Conservation (phyloP, 2,329 filamentous ascomycete genomes). For the Mycosphaerella arachidis region DNA sequence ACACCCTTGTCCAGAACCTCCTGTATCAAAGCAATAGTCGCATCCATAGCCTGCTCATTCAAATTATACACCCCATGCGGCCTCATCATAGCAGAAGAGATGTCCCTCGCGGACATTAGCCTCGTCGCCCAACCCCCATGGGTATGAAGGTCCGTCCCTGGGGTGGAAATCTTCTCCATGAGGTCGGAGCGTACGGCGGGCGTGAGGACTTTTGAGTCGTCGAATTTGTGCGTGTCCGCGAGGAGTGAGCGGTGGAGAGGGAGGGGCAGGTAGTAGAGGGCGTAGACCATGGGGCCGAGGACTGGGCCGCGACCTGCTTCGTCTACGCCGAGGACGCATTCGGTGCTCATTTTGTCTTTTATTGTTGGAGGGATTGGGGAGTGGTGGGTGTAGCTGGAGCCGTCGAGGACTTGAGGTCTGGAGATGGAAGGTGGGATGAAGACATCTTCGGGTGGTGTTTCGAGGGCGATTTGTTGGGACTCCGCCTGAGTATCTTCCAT, state of each 20-base stretch:
- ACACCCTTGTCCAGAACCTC: slow-evolving; percentile 72
- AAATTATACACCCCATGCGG: slow-evolving; percentile 70
- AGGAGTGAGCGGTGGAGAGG: slow-evolving; percentile 67
- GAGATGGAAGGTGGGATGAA: slow-evolving; percentile 48
- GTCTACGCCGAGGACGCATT: slow-evolving; percentile 82
- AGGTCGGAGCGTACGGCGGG: slow-evolving; percentile 71
- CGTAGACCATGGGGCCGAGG: slow-evolving; percentile 70
- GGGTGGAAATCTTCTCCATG: slow-evolving; percentile 66
- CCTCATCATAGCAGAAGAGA: slow-evolving; percentile 71
- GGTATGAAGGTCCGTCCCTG: slow-evolving; percentile 52
- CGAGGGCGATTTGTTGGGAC: slow-evolving; percentile 30
- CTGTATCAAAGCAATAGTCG: slow-evolving; percentile 76
- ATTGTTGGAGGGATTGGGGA: slow-evolving; percentile 42
- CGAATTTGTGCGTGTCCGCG: slow-evolving; percentile 75
- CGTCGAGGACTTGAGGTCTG: slow-evolving; percentile 36
- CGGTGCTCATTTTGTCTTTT: slow-evolving; percentile 43
- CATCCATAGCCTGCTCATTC: slow-evolving; percentile 92
- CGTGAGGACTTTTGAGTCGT: slow-evolving; percentile 91
- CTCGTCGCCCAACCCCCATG: slow-evolving; percentile 80
- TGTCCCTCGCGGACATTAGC: slow-evolving; percentile 77
- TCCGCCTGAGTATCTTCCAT: slow-evolving; percentile 27
- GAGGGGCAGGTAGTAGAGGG: slow-evolving; percentile 65
- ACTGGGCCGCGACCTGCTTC: slow-evolving; percentile 92
- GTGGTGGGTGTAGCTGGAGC: slow-evolving; percentile 47
- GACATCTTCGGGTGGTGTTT: slow-evolving; percentile 34